phyloP scores from a whole-genome alignment of 345 rosid genomes.

The Noccaea caerulescens region DNA sequence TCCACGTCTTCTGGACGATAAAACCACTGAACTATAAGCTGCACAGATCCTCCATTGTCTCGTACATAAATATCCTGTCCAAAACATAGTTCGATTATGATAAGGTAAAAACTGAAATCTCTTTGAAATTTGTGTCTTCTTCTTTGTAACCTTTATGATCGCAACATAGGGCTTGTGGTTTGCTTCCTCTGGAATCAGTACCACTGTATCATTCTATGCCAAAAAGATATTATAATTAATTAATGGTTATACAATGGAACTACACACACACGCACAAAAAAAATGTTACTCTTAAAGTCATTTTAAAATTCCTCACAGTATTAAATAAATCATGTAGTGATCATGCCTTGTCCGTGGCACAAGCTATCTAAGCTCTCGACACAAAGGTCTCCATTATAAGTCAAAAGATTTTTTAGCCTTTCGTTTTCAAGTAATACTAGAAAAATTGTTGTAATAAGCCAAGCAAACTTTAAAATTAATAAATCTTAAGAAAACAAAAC shows the following conservation, averaged over 20 bases:
- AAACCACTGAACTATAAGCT: constrained; percentile 86
- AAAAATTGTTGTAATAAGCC: too few relatives aligned
- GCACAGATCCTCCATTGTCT: constrained; percentile 49
- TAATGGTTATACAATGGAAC: too few relatives aligned
- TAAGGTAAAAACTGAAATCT: neutral
- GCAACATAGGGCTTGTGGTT: constrained; percentile 77
- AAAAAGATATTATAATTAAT: too few relatives aligned
- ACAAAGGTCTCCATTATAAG: too few relatives aligned
- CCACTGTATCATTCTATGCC: constrained; percentile 79
- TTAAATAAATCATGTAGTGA: neutral
- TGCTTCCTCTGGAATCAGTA: constrained; percentile 60
- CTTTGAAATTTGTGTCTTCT: neutral
- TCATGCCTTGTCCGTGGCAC: neutral
- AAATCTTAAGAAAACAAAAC: too few relatives aligned
- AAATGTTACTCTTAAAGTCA: too few relatives aligned
- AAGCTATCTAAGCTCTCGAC: neutral
- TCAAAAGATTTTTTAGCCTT: too few relatives aligned
- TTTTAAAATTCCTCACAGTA: too few relatives aligned
- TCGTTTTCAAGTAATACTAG: too few relatives aligned
- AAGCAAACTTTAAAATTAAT: too few relatives aligned
- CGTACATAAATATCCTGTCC: constrained; percentile 64
- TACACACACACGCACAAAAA: too few relatives aligned
- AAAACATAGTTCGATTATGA: neutral
- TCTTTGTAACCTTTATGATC: constrained; percentile 68
- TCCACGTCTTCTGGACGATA: constrained; percentile 90